Evolutionary conservation across 495 filamentous ascomycete species (phyloP).

Genomic region (Haplographium delicatum): DNA sequence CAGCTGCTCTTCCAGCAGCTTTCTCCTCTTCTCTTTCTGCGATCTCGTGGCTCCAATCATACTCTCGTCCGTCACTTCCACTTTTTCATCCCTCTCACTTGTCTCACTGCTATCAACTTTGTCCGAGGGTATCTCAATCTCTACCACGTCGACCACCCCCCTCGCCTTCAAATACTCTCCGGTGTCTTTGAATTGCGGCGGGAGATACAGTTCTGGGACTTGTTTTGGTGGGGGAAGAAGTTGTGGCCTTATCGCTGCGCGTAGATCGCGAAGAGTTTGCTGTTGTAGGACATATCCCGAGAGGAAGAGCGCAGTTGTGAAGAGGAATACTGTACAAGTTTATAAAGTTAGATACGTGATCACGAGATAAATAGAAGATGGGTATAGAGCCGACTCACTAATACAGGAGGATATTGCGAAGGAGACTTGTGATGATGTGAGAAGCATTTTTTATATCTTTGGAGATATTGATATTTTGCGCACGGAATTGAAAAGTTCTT

Average conservation of each 20-base stretch:
- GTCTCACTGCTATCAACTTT: neutral
- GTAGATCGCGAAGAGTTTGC: slow-evolving; percentile 44
- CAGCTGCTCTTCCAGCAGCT: slow-evolving; percentile 11
- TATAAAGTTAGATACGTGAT: neutral
- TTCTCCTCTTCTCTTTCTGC: slow-evolving; percentile 25
- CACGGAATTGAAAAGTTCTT: neutral
- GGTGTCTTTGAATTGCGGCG: slow-evolving; percentile 18
- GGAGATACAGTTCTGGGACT: slow-evolving; percentile 37
- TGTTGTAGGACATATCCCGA: slow-evolving; percentile 51
- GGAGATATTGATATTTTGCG: neutral
- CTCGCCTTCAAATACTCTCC: slow-evolving; percentile 16
- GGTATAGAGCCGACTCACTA: slow-evolving; percentile 30
- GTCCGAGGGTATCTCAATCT: neutral
- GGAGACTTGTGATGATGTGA: slow-evolving; percentile 49
- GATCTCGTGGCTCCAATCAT: slow-evolving; percentile 12
- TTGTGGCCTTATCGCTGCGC: slow-evolving; percentile 39
- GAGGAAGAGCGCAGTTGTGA: slow-evolving; percentile 46
- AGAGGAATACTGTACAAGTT: slow-evolving; percentile 37
- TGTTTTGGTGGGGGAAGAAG: slow-evolving; percentile 27
- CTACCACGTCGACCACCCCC: slow-evolving; percentile 4
- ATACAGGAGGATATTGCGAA: slow-evolving; percentile 42
- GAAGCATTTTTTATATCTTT: slow-evolving; percentile 32
- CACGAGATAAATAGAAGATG: neutral
- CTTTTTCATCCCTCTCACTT: neutral
- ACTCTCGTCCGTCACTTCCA: slow-evolving; percentile 9